Evolutionary conservation across 2,329 filamentous ascomycete species (phyloP), one percentile per base, ranked within the genome.

Genomic region (Xylariaceae sp.): DNA sequence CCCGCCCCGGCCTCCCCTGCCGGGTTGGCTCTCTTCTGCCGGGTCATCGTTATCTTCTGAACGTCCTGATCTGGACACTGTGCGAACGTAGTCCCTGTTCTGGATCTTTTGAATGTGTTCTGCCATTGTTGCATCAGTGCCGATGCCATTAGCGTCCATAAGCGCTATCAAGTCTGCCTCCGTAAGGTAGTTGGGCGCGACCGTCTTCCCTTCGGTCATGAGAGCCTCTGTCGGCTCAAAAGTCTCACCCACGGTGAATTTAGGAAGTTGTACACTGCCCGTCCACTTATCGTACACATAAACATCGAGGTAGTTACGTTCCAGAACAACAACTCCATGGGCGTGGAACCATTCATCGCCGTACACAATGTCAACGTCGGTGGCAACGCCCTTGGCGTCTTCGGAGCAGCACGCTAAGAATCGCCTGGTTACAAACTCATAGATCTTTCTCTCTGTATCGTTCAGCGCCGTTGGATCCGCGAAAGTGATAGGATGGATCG

Each of bases 71-170:
- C 63, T 76, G 64, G 71, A 82, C 64, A 64, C 72, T 1, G 87
- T 85, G 49, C 83, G 81, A 44, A 90, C 92, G 63, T 99, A 99
- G 59, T 91, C 79, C 52, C 94, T 78, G 51, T 91, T 83, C 68
- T 97, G 90, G 61, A 99, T 95, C 69, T 92, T 99, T 51, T 89
- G 84, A 62, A 99, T 99, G 65, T 99, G 94, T 62, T 99, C 94
- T 0, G 94, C 94, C 94, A 99, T 99, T 1, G 94, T 99, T 6
- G 94, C 94, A 71, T 99, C 94, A 10, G 94, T 99, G 11, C 94
- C 94, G 56, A 99, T 99, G 2, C 94, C 94, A 65, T 99, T 99
- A 40, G 90, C 91, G 71, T 99, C 94, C 94, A 99, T 99, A 11
- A 99, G 79, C 3, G 87, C 87, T 64, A 99, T 96, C 22, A 99